phyloP scores from a whole-genome alignment of 495 filamentous ascomycete species.

The Penicillium ochrochloron region DNA sequence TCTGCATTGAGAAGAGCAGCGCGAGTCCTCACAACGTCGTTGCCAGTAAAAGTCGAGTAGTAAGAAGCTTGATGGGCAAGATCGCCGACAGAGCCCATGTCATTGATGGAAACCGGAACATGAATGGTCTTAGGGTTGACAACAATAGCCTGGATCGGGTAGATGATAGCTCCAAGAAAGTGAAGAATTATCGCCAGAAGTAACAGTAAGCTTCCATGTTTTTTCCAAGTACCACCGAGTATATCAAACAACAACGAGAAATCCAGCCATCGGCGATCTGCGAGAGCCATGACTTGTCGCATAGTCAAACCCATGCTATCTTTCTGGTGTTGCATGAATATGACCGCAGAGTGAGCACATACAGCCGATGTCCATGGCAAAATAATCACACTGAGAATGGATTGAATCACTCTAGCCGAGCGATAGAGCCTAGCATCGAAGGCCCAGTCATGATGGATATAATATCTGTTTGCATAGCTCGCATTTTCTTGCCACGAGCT shows the following conservation, averaged over 20 bases:
- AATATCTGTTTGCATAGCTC: background rate
- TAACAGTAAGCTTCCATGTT: conserved; percentile 24
- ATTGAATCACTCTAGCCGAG: conserved; percentile 15
- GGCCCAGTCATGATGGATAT: background rate
- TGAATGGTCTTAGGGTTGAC: conserved; percentile 14
- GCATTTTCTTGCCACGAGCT: background rate
- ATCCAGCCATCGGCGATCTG: conserved; percentile 30
- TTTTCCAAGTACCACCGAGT: conserved; percentile 12
- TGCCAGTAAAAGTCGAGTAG: background rate
- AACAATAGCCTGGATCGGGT: conserved; percentile 32
- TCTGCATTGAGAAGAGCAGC: conserved; percentile 15
- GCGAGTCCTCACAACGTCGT: conserved; percentile 18
- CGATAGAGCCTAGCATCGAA: conserved; percentile 11
- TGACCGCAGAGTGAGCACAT: conserved; percentile 29
- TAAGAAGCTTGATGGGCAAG: background rate
- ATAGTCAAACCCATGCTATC: conserved; percentile 19
- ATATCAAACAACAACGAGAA: conserved; percentile 11
- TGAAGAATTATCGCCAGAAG: conserved; percentile 25
- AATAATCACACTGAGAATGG: conserved; percentile 15
- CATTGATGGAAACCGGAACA: conserved; percentile 6
- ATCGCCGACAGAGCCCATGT: background rate
- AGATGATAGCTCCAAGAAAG: conserved; percentile 28
- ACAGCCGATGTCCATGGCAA: conserved; percentile 30
- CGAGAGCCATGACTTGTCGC: conserved; percentile 32
- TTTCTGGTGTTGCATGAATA: conserved; percentile 32